A percentile compares a stretch with the other conserved stretches of the same genome.
Evolutionary conservation across 2,329 filamentous ascomycete genomes (phyloP).

Genomic region (Exophiala sp.): DNA sequence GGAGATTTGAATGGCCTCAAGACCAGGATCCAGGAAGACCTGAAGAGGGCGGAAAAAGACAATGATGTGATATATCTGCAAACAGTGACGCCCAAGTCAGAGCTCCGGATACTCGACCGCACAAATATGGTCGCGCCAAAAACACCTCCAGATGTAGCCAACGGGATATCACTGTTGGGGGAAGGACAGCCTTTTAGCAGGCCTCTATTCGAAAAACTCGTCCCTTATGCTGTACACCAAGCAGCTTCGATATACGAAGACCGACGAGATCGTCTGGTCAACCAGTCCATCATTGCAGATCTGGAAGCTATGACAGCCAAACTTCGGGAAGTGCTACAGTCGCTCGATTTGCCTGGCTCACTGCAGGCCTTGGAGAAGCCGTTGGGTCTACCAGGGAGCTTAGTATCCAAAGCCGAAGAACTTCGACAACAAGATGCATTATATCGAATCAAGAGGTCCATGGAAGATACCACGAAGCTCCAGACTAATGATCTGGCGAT

Average conservation of each 20-base stretch:
- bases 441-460: slow-evolving; percentile 69
- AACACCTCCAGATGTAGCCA: slow-evolving; percentile 75
- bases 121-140: slow-evolving; percentile 82
- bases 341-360: slow-evolving; percentile 84
- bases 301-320: slow-evolving; percentile 76
- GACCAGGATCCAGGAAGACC: slow-evolving; percentile 74
- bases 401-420: slow-evolving; percentile 89
- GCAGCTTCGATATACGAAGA: slow-evolving; percentile 95
- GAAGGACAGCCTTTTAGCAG: slow-evolving; percentile 77
- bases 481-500: slow-evolving; percentile 71
- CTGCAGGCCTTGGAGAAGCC: slow-evolving; percentile 94
- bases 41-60: slow-evolving; percentile 87
- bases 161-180: slow-evolving; percentile 75
- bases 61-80: slow-evolving; percentile 93
- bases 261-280: slow-evolving; percentile 82
- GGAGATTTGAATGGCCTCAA: slow-evolving; percentile 82
- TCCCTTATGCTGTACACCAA: slow-evolving; percentile 92
- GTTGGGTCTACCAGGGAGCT: slow-evolving; percentile 76
- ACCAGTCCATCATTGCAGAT: slow-evolving; percentile 79
- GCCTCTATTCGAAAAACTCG: slow-evolving; percentile 83
- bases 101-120: slow-evolving; percentile 78
- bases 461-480: slow-evolving; percentile 88
- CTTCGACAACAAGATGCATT: slow-evolving; percentile 87
- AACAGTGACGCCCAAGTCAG: slow-evolving; percentile 80
- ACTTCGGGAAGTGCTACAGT: slow-evolving; percentile 74